Percentiles rank a stretch among this genome's conserved stretches.
phyloP scores from a whole-genome alignment of 1,284 basidiomycete genomes.

The Ceratobasidium sp. region DNA sequence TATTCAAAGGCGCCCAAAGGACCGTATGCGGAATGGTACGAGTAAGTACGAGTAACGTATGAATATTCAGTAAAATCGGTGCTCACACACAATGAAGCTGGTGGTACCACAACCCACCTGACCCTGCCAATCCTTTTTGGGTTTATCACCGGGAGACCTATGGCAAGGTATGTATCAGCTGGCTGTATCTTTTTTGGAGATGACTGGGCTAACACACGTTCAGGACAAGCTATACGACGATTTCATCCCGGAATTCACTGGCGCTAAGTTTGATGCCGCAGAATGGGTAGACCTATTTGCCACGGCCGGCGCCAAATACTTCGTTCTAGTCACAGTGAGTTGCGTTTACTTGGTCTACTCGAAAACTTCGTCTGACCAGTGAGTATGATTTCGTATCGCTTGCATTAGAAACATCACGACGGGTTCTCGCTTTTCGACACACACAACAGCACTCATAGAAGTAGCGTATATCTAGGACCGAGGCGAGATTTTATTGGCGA shows the following conservation, averaged over 20 bases:
- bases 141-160: constrained; percentile 66
- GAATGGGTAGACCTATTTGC: constrained; percentile 70
- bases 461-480: constrained; percentile 66
- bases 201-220: background rate
- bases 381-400: too few relatives aligned
- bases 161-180: constrained; percentile 63
- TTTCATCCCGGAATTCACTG: constrained; percentile 70
- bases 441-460: constrained; percentile 66
- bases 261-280: constrained; percentile 67
- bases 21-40: constrained; percentile 71
- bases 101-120: constrained; percentile 53
- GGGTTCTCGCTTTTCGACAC: constrained; percentile 69
- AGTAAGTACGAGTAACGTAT: constrained; percentile 57
- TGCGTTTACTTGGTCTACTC: background rate
- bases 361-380: too few relatives aligned
- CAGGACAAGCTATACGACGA: constrained; percentile 70
- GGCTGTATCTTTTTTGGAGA: background rate
- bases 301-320: constrained; percentile 72
- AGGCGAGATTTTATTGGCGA: constrained; percentile 69
- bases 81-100: constrained; percentile 40
- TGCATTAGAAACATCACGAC: constrained; percentile 60
- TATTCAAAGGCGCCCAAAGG: constrained; percentile 50
- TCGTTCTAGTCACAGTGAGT: constrained; percentile 70
- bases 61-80: background rate
- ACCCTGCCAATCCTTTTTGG: constrained; percentile 55